phyloP scores from a whole-genome alignment of 257 asterid genomes.

The Apocynum venetum region DNA sequence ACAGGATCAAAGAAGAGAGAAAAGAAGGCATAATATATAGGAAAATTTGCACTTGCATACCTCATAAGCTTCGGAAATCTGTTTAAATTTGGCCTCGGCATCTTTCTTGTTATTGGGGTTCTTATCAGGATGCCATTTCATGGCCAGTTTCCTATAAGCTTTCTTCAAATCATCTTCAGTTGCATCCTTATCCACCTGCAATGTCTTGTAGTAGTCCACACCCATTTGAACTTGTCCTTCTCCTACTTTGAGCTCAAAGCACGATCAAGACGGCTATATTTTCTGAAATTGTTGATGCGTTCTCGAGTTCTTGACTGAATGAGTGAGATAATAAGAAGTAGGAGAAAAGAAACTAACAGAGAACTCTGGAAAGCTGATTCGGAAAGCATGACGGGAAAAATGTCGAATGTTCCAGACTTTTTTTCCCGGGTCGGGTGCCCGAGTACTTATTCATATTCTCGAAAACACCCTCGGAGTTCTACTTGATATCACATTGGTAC shows the following conservation, averaged over 20 bases:
- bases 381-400: conserved; percentile 23
- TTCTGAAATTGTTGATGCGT: not conserved
- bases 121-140: conserved; percentile 95
- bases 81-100: conserved; percentile 82
- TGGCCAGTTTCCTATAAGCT: conserved; percentile 76
- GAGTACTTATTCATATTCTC: not conserved
- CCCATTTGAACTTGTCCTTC: conserved; percentile 43
- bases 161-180: conserved; percentile 78
- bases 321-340: not conserved
- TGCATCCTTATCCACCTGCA: conserved; percentile 67
- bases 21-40: not conserved
- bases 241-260: not conserved
- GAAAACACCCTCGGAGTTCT: not conserved
- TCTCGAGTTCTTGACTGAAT: too few relatives aligned
- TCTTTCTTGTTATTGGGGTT: conserved; percentile 75
- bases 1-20: not conserved
- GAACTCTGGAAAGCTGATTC: conserved; percentile 36
- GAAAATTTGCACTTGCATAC: conserved; percentile 18
- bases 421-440: not conserved
- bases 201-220: conserved; percentile 62
- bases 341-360: conserved; percentile 18
- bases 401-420: conserved; percentile 55
- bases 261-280: too few relatives aligned
- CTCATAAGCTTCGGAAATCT: conserved; percentile 87
- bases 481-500: not conserved